A percentile compares a stretch with the other conserved stretches of the same genome.
These are phyloP conservation scores for Cladorrhinum sp. DNA, from an alignment of 2,329 filamentous ascomycete species.

Conservation along the genomic window DNA sequence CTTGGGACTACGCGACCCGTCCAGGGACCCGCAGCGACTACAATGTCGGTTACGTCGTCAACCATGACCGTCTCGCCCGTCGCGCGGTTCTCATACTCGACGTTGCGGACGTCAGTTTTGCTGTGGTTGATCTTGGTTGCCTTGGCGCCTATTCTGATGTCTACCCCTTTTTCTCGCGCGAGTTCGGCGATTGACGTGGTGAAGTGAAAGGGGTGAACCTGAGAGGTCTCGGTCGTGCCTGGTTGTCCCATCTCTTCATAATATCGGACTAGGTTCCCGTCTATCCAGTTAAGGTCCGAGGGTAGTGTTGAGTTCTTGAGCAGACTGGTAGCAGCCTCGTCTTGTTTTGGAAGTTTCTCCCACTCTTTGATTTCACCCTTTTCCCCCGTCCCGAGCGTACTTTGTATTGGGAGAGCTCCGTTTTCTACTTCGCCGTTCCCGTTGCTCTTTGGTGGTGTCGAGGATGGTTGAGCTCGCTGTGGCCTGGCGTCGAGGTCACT, in stretches of 20 bases:
- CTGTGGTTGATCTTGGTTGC: constrained; percentile 65
- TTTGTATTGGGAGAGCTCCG: constrained; percentile 25
- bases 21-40: constrained; percentile 49
- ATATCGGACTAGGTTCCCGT: constrained; percentile 58
- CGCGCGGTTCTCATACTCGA: constrained; percentile 57
- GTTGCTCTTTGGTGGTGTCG: neutral
- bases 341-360: constrained; percentile 62
- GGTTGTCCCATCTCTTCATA: constrained; percentile 78
- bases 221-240: constrained; percentile 74
- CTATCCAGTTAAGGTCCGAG: constrained; percentile 79
- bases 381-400: constrained; percentile 5
- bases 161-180: constrained; percentile 65
- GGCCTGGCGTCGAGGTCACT: constrained; percentile 16
- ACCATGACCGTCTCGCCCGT: constrained; percentile 37
- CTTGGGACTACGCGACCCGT: constrained; percentile 57
- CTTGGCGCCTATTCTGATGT: constrained; percentile 62
- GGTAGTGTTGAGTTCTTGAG: constrained; percentile 64
- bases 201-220: constrained; percentile 91
- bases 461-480: neutral
- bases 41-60: constrained; percentile 49
- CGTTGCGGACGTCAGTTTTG: constrained; percentile 49
- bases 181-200: constrained; percentile 79
- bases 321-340: constrained; percentile 45
- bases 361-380: constrained; percentile 44
- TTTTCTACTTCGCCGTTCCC: neutral